These are phyloP conservation scores for Colletotrichum lentis DNA, from an alignment of 2,329 filamentous ascomycete genomes.

Conservation along the genomic window DNA sequence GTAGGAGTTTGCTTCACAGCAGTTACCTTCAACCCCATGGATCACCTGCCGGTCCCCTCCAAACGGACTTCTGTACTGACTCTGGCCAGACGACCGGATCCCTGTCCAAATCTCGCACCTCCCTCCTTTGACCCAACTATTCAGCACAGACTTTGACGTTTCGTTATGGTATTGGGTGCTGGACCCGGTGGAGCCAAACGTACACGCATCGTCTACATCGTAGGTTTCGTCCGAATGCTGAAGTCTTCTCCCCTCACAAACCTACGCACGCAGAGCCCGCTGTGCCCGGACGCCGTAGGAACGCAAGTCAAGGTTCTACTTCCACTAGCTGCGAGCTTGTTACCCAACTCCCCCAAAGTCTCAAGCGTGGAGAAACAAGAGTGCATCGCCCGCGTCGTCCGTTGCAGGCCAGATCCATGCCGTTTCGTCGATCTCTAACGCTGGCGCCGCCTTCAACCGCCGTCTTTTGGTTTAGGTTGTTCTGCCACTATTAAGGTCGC, in stretches of 20 bases:
- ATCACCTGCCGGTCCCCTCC: not conserved
- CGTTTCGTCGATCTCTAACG: constrained; percentile 33
- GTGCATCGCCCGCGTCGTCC: constrained; percentile 12
- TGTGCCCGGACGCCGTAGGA: not conserved
- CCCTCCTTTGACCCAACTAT: not conserved
- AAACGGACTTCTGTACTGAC: not conserved
- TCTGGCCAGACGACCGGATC: constrained; percentile 4
- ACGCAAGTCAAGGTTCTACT: constrained; percentile 2
- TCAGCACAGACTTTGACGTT: constrained; percentile 29
- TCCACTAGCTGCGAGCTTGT: not conserved
- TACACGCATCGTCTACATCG: constrained; percentile 16
- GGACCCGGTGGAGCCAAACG: not conserved
- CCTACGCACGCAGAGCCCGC: not conserved
- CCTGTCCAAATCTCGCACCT: constrained; percentile 6
- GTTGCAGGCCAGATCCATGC: constrained; percentile 19
- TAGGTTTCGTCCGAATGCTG: constrained; percentile 26
- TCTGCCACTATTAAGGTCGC: constrained; percentile 15
- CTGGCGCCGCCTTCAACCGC: not conserved
- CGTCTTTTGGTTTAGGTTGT: not conserved
- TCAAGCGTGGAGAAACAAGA: constrained; percentile 4
- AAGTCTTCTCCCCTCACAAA: not conserved
- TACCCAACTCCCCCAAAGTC: constrained; percentile 12
- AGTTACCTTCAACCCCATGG: not conserved
- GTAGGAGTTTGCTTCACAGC: not conserved
- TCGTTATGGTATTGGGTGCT: constrained; percentile 7